phyloP scores from a whole-genome alignment of 2,329 filamentous ascomycete genomes.

The Chrysoporthe cubensis region DNA sequence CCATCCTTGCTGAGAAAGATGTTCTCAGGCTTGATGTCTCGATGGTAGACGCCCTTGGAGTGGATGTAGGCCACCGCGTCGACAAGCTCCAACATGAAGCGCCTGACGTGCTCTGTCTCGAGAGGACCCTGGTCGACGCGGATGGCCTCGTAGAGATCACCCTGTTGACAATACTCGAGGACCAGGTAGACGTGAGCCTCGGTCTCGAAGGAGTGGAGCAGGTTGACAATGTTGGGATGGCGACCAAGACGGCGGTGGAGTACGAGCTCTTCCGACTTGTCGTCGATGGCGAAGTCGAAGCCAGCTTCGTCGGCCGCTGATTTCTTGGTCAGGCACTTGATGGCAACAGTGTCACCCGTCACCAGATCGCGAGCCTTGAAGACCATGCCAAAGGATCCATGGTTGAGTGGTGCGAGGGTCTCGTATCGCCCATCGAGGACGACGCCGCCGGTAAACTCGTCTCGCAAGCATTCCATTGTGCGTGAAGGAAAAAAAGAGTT shows the following conservation, averaged over 20 bases:
- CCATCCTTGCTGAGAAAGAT: slow-evolving; percentile 90
- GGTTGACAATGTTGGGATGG: slow-evolving; percentile 92
- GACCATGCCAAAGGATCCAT: slow-evolving; percentile 98
- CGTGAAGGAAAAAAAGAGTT: slow-evolving; percentile 25
- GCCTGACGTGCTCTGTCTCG: slow-evolving; percentile 94
- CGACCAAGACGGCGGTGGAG: slow-evolving; percentile 78
- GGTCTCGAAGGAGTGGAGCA: slow-evolving; percentile 90
- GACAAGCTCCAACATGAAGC: slow-evolving; percentile 95
- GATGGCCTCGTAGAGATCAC: slow-evolving; percentile 97
- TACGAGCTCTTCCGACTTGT: slow-evolving; percentile 78
- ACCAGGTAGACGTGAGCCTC: slow-evolving; percentile 89
- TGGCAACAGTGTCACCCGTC: slow-evolving; percentile 81
- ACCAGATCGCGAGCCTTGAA: slow-evolving; percentile 84
- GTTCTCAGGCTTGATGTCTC: slow-evolving; percentile 99
- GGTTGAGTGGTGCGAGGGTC: slow-evolving; percentile 92
- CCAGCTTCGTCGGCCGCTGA: slow-evolving; percentile 63
- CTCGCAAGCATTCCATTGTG: slow-evolving; percentile 81
- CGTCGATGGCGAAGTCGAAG: slow-evolving; percentile 74
- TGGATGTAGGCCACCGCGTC: slow-evolving; percentile 91
- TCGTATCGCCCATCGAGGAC: slow-evolving; percentile 87
- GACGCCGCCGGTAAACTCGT: slow-evolving; percentile 78
- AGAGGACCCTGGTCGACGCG: slow-evolving; percentile 84
- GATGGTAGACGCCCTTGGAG: slow-evolving; percentile 87
- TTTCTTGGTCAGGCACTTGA: slow-evolving; percentile 94
- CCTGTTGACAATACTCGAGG: slow-evolving; percentile 92